Evolutionary conservation across 257 asterid species (phyloP).

Genomic region (Gentiana straminea): DNA sequence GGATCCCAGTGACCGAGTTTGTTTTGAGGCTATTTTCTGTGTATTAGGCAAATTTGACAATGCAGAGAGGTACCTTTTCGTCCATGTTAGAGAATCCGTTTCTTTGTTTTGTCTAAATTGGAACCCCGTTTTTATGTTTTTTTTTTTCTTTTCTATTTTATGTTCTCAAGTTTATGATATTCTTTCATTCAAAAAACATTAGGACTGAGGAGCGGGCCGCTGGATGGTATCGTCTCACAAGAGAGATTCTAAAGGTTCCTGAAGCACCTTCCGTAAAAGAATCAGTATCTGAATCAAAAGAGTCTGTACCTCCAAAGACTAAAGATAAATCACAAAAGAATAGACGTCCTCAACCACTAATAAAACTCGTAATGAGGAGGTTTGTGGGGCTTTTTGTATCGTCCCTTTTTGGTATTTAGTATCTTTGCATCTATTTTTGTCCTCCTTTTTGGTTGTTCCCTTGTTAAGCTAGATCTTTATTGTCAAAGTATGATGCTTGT

Average conservation of each 20-base stretch:
- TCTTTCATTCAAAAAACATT: constrained; percentile 6
- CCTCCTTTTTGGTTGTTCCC: neutral
- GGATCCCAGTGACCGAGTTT: constrained; percentile 99
- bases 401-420: neutral
- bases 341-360: constrained; percentile 90
- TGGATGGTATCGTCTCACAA: constrained; percentile 92
- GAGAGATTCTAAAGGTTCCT: constrained; percentile 92
- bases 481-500: no score
- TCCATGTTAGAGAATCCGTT: neutral
- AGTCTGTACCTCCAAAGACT: constrained; percentile 48
- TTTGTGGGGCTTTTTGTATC: constrained; percentile 15
- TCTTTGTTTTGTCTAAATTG: constrained; percentile 3
- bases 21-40: constrained; percentile 95
- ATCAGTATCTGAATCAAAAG: constrained; percentile 53
- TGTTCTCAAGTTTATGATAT: constrained; percentile 8
- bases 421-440: no score
- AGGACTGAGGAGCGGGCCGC: constrained; percentile 98
- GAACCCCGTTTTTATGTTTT: neutral
- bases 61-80: constrained; percentile 65
- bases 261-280: constrained; percentile 77
- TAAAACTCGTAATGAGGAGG: constrained; percentile 99
- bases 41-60: constrained; percentile 84
- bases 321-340: constrained; percentile 78
- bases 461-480: neutral
- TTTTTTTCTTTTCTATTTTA: neutral